Evolutionary conservation across 2,329 filamentous ascomycete genomes (phyloP).

Genomic region (Phialophora chinensis): DNA sequence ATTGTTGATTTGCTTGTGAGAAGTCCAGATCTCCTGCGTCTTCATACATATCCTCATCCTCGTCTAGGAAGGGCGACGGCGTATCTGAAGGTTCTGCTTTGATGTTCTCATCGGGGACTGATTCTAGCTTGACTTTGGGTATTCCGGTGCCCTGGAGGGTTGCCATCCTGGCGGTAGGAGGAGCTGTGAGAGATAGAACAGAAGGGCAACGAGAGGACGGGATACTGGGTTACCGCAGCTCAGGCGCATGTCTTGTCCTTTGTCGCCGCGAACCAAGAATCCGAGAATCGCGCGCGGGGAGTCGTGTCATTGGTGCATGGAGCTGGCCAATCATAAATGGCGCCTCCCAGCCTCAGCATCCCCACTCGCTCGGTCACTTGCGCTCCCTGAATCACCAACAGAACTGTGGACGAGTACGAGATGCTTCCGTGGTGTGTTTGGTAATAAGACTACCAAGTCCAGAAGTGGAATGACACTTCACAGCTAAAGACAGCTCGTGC

Average conservation of each 20-base stretch:
- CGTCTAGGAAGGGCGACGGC: slow-evolving; percentile 39
- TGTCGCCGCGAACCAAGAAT: background rate
- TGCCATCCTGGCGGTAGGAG: slow-evolving; percentile 28
- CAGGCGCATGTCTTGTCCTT: background rate
- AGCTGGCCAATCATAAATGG: background rate
- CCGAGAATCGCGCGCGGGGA: background rate
- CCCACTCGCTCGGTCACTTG: background rate
- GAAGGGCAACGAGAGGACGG: background rate
- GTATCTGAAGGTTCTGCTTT: slow-evolving; percentile 37
- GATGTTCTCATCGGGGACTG: slow-evolving; percentile 30
- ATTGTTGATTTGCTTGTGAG: slow-evolving; percentile 51
- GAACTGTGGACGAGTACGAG: too few relatives aligned
- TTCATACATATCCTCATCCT: slow-evolving; percentile 73
- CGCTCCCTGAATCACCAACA: too few relatives aligned
- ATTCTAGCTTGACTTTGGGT: slow-evolving; percentile 36
- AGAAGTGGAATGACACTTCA: background rate
- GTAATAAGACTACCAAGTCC: background rate
- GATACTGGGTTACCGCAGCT: background rate
- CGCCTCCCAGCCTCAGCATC: background rate
- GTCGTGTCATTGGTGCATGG: background rate
- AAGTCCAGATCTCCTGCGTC: slow-evolving; percentile 70
- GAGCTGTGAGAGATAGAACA: background rate
- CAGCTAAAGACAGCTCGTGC: background rate
- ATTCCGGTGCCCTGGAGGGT: slow-evolving; percentile 33
- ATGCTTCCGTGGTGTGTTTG: background rate